Percentiles rank a stretch among this genome's conserved stretches.
Evolutionary conservation across 2,329 filamentous ascomycete species (phyloP).

Genomic region (Claviceps monticola): DNA sequence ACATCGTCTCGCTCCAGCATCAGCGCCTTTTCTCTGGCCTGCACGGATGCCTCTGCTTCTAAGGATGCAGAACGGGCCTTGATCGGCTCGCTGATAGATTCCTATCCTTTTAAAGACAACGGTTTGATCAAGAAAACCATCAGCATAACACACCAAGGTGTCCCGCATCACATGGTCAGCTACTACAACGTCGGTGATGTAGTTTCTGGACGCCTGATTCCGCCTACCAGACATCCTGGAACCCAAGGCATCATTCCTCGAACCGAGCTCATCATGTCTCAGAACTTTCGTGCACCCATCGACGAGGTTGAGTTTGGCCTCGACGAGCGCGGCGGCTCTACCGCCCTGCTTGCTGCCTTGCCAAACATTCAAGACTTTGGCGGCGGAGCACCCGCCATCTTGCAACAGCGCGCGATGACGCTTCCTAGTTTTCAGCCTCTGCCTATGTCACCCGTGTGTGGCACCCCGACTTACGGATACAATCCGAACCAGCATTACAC

Average conservation of each 20-base stretch:
- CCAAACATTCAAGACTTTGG: constrained; percentile 7
- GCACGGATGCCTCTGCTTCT: background rate
- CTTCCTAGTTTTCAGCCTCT: constrained; percentile 11
- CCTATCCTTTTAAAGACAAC: constrained; percentile 70
- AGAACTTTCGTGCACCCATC: constrained; percentile 53
- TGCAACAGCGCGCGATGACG: constrained; percentile 16
- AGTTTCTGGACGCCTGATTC: constrained; percentile 41
- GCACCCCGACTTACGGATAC: constrained; percentile 6
- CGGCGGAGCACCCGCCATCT: constrained; percentile 5
- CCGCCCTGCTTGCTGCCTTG: constrained; percentile 6
- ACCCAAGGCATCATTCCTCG: constrained; percentile 36
- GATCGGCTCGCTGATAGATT: constrained; percentile 77
- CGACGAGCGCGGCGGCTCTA: constrained; percentile 2
- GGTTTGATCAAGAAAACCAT: constrained; percentile 90
- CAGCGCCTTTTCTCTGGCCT: constrained; percentile 5
- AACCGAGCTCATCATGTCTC: constrained; percentile 41
- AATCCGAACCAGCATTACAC: constrained; percentile 3
- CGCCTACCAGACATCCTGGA: constrained; percentile 37
- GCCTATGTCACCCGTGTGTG: background rate
- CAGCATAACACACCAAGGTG: constrained; percentile 58
- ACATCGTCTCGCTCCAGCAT: constrained; percentile 12
- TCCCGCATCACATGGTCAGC: constrained; percentile 74
- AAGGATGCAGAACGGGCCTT: constrained; percentile 29
- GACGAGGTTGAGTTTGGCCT: constrained; percentile 38
- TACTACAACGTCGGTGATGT: constrained; percentile 80